Evolutionary conservation across 352 stramenopile genomes (phyloP).

Genomic region (Thalassiosira pacifica): DNA sequence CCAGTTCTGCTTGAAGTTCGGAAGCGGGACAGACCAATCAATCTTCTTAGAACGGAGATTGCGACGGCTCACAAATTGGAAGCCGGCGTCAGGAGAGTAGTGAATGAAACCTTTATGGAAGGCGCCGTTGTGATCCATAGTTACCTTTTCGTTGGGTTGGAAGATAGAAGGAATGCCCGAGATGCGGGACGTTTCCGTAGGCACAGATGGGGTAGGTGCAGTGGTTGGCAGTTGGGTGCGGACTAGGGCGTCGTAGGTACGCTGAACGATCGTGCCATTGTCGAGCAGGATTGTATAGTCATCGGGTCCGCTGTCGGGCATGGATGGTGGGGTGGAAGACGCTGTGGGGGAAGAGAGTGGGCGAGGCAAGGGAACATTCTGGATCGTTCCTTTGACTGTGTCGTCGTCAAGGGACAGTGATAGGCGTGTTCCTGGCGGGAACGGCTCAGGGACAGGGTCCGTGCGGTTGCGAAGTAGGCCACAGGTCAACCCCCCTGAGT

Average conservation of each 20-base stretch:
- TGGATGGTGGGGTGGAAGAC: neutral
- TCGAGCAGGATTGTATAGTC: constrained; percentile 1
- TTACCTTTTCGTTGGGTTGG: neutral
- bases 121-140: neutral
- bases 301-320: no score
- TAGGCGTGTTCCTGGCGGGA: neutral
- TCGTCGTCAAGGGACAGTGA: neutral
- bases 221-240: neutral
- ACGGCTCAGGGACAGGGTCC: neutral
- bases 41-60: neutral
- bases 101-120: neutral
- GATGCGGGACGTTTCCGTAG: neutral
- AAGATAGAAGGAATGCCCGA: neutral
- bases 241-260: neutral
- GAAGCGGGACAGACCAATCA: neutral
- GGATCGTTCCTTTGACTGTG: neutral
- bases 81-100: neutral
- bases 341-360: neutral
- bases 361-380: neutral
- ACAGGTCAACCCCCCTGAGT: neutral
- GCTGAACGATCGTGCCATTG: neutral
- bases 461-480: neutral
- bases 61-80: neutral
- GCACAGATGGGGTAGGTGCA: neutral
- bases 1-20: neutral